phyloP scores from a whole-genome alignment of 2,329 filamentous ascomycete genomes.

The Phyllachora maydis region DNA sequence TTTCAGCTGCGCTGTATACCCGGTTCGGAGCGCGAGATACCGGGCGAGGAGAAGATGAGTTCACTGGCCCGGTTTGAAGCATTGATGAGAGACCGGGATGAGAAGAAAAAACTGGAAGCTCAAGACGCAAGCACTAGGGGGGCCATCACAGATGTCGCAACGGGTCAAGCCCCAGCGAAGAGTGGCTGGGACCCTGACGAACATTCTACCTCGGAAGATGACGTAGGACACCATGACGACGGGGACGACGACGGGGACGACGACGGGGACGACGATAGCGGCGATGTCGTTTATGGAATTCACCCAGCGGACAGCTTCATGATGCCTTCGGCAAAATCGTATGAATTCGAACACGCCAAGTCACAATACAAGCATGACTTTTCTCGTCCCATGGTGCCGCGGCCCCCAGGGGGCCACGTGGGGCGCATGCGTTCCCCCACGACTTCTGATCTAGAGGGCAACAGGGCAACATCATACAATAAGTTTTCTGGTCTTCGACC shows the following conservation, averaged over 20 bases:
- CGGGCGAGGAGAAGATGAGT: slow-evolving; percentile 40
- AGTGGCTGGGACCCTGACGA: slow-evolving; percentile 31
- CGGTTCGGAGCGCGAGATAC: slow-evolving; percentile 29
- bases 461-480: slow-evolving; percentile 10
- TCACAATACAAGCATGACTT: too few species aligned
- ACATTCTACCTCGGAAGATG: slow-evolving; percentile 19
- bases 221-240: slow-evolving; percentile 19
- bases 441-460: slow-evolving; percentile 14
- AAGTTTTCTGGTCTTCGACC: slow-evolving; percentile 19
- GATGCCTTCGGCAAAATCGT: slow-evolving; percentile 23
- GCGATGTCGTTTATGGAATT: too few species aligned
- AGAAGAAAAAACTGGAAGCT: slow-evolving; percentile 20
- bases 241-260: slow-evolving; percentile 12
- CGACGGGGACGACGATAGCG: slow-evolving; percentile 9
- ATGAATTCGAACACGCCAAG: too few species aligned
- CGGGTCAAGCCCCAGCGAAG: too few species aligned
- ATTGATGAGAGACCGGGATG: slow-evolving; percentile 39
- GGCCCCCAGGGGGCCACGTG: too few species aligned
- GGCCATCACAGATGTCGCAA: too few species aligned
- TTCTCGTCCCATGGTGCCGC: too few species aligned
- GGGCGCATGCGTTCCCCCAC: slow-evolving; percentile 10
- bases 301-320: slow-evolving; percentile 7
- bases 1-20: slow-evolving; percentile 44
- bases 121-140: slow-evolving; percentile 6
- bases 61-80: slow-evolving; percentile 46